Percentiles rank a stretch among this genome's conserved stretches.
These are phyloP conservation scores for bread wheat (Triticum aestivum) DNA, from an alignment of 176 grass and related monocot genomes.

Conservation along the genomic window IWGSC_CS_RefSeq_v2.1 NC_057806.1:329310613-329311112, in stretches of 20 bases:
- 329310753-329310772: not conserved
- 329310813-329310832: slow-evolving; percentile 19
- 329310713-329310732: not conserved
- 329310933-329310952: slow-evolving; percentile 25
- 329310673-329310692: not conserved
- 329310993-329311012: not conserved
- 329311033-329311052: slow-evolving; percentile 31
- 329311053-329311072: not conserved
- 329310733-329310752: slow-evolving; percentile 21
- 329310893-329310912: slow-evolving; percentile 47
- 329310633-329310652: not conserved
- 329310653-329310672: not conserved
- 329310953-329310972: slow-evolving; percentile 12
- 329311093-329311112: not conserved
- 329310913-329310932: slow-evolving; percentile 30
- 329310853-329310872: slow-evolving; percentile 47
- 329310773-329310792: slow-evolving; percentile 23
- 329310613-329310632: not conserved
- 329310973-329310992: slow-evolving; percentile 10
- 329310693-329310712: not conserved
- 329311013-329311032: slow-evolving; percentile 19
- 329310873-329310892: slow-evolving; percentile 50
- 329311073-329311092: slow-evolving; percentile 13
- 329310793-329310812: not conserved
- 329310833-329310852: slow-evolving; percentile 15